phyloP scores from a whole-genome alignment of 768 basidiomycete species.

The Suillus cothurnatus region DNA sequence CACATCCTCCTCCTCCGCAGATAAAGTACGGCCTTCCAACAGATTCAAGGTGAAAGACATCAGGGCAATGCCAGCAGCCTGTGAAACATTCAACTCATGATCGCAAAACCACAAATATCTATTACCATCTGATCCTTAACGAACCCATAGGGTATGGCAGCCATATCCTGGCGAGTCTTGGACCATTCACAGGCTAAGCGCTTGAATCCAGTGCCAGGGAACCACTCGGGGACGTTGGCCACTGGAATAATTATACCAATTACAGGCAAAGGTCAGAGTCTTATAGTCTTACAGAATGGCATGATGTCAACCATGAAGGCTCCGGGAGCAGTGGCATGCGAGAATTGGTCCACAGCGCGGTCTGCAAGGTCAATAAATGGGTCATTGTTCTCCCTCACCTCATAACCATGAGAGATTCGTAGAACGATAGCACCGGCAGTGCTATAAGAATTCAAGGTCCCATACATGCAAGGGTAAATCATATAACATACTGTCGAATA shows the following conservation, averaged over 20 bases:
- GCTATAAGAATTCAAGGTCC: constrained; percentile 23
- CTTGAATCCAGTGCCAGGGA: constrained; percentile 45
- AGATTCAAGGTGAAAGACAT: no score
- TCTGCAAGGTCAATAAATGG: constrained; percentile 55
- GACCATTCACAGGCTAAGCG: no score
- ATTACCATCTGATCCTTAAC: no score
- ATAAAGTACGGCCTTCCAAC: no score
- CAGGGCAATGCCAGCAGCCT: no score
- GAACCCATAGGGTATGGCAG: constrained; percentile 47
- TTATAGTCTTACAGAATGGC: constrained; percentile 36
- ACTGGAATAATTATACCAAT: constrained; percentile 24
- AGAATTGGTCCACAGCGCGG: constrained; percentile 52
- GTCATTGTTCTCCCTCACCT: constrained; percentile 52
- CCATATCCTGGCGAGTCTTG: constrained; percentile 55
- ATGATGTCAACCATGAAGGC: constrained; percentile 52
- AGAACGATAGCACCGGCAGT: constrained; percentile 56
- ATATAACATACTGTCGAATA: neutral
- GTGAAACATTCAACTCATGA: no score
- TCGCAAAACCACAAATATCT: no score
- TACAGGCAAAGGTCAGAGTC: neutral
- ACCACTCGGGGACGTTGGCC: constrained; percentile 53
- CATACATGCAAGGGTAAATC: neutral
- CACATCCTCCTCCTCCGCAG: constrained; percentile 53
- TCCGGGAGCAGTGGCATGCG: constrained; percentile 48
- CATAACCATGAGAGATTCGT: constrained; percentile 55